Base-by-base conservation (phyloP, 2,329 filamentous ascomycete genomes). In the Sarocladiaceae sp. region DNA sequence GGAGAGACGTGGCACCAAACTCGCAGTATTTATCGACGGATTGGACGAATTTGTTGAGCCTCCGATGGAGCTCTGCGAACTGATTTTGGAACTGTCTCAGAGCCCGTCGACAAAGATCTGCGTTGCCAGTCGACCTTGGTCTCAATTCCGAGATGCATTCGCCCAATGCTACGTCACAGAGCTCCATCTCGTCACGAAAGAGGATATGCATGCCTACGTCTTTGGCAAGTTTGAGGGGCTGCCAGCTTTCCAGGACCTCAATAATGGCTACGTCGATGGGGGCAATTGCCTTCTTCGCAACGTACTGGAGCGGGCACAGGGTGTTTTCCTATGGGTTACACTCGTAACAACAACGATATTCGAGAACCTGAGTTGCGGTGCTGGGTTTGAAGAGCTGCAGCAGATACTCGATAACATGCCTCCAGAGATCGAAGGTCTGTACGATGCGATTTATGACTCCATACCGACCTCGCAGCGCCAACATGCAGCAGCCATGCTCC, bases 41-140 rank as follows among this genome's bases (percentile, higher is more conserved):
- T 53, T 60, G 2, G 58, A 58, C 11, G 58, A 60, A 51, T 60
- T 58, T 28, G 47, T 44, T 1, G 58, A 58, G 1, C 37, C 57
- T 12, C 52, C 52, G 1, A 12, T 28, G 0, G 49, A 35, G 1
- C n/a, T 60, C 7, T 49, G 49, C 3, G 20, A 48, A 2, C 51
- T 60, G 7, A 36, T 58, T 8, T 18, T 29, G 22, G 50, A 56
- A 2, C 40, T 37, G 7, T 36, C 33, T 7, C 33, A 42, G 2
- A 44, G 37, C 0, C 46, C 51, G 18, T 39, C 40, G 10, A 29
- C 59, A 31, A 64, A 63, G 25, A 20, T 62, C 1, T 64, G 62
- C 20, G 48, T 59, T 2, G 56, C 60, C 2, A 63, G 60, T 22
- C 58, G 61, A 4, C 57, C 57, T 1, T 59, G 56, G 57, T 52